phyloP scores from a whole-genome alignment of 331 rosid species.

The Acacia pycnantha region DNA sequence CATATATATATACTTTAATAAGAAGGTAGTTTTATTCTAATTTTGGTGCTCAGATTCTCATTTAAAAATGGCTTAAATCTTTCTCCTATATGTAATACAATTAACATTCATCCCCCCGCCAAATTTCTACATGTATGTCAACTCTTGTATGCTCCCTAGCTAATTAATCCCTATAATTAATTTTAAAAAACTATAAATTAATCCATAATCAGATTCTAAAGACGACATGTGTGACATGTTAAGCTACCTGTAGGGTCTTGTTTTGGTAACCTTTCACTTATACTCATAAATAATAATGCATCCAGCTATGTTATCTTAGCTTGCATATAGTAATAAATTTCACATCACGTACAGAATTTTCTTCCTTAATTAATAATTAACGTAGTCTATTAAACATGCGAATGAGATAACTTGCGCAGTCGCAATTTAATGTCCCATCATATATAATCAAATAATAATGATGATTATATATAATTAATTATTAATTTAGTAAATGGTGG shows the following conservation, averaged over 20 bases:
- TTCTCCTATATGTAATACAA: not conserved
- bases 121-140: slow-evolving; percentile 22
- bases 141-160: slow-evolving; percentile 37
- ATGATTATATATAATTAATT: not conserved
- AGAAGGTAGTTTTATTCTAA: not conserved
- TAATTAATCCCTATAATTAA: too few relatives aligned
- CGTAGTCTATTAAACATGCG: not conserved
- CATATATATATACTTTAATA: not conserved
- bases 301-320: not conserved
- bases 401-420: slow-evolving; percentile 22
- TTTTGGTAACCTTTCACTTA: slow-evolving; percentile 6
- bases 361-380: not conserved
- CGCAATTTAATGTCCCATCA: slow-evolving; percentile 20
- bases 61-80: not conserved
- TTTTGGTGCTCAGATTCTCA: not conserved
- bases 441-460: not conserved
- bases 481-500: slow-evolving; percentile 26
- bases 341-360: slow-evolving; percentile 22
- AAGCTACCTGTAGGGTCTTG: not conserved
- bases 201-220: slow-evolving; percentile 32
- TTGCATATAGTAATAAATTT: slow-evolving; percentile 13
- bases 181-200: slow-evolving; percentile 3
- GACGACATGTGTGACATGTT: not conserved
- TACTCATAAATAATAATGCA: not conserved
- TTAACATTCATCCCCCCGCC: not conserved